Evolutionary conservation across 768 basidiomycete genomes (phyloP).

Genomic region (Tricholoma matsutake): DNA sequence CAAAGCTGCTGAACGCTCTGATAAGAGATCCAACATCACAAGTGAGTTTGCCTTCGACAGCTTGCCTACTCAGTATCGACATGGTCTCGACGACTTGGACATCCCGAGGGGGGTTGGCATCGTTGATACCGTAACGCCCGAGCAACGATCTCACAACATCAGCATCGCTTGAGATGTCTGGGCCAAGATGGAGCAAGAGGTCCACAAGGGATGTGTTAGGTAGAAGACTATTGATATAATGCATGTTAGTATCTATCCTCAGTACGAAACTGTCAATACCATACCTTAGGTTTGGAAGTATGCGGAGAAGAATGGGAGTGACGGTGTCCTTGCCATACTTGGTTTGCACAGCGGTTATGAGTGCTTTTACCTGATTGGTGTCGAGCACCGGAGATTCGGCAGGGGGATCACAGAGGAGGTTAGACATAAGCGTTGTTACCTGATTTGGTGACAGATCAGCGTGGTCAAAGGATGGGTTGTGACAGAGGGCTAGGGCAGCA

Average conservation of each 20-base stretch:
- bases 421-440: constrained; percentile 75
- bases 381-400: constrained; percentile 71
- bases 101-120: constrained; percentile 68
- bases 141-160: constrained; percentile 70
- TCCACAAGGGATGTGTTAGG: constrained; percentile 70
- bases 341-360: constrained; percentile 70
- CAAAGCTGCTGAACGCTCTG: constrained; percentile 69
- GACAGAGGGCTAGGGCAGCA: constrained; percentile 70
- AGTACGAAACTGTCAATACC: constrained; percentile 5
- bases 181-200: constrained; percentile 71
- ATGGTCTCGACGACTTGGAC: constrained; percentile 69
- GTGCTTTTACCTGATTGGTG: constrained; percentile 66
- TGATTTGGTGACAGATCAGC: constrained; percentile 74
- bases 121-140: constrained; percentile 72
- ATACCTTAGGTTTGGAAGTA: constrained; percentile 74
- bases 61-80: constrained; percentile 60
- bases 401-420: constrained; percentile 71
- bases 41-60: constrained; percentile 66
- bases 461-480: constrained; percentile 79
- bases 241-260: neutral
- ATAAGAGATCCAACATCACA: constrained; percentile 77
- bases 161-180: constrained; percentile 72
- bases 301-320: constrained; percentile 68
- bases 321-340: constrained; percentile 81
- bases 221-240: constrained; percentile 46